Evolutionary conservation across 305 asterid genomes (phyloP).

Genomic region (Nicotiana rustica): DNA sequence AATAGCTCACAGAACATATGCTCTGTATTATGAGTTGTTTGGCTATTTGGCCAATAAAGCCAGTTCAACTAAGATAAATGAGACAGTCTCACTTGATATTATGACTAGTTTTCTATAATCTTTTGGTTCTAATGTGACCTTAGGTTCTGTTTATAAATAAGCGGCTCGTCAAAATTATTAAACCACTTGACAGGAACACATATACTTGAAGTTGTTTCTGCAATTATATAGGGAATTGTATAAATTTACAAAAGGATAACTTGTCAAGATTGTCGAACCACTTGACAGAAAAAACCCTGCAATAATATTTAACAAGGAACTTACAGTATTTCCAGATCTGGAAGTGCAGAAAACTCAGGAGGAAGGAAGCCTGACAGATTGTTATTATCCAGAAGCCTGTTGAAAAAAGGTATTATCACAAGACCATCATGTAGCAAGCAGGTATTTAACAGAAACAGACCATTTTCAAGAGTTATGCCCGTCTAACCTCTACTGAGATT

Average conservation of each 20-base stretch:
- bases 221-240: background rate
- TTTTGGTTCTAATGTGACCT: background rate
- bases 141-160: conserved; percentile 22
- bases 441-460: conserved; percentile 6
- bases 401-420: conserved; percentile 28
- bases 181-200: conserved; percentile 32
- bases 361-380: conserved; percentile 58
- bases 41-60: background rate
- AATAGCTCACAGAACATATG: conserved; percentile 22
- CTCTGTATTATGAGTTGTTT: background rate
- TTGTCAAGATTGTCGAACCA: conserved; percentile 32
- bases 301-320: conserved; percentile 36
- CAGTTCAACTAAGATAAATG: conserved; percentile 18
- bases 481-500: background rate
- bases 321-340: conserved; percentile 51
- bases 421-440: conserved; percentile 10
- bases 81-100: conserved; percentile 1
- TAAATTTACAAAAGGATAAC: conserved; percentile 7
- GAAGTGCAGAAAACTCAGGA: conserved; percentile 45
- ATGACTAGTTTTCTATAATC: background rate
- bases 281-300: conserved; percentile 12
- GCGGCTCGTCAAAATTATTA: background rate
- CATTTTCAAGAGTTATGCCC: conserved; percentile 17
- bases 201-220: background rate
- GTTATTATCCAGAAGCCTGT: conserved; percentile 60